These are phyloP conservation scores for Sanghuangporus weigelae DNA, from an alignment of 1,284 basidiomycete species.

Conservation along the genomic window DNA sequence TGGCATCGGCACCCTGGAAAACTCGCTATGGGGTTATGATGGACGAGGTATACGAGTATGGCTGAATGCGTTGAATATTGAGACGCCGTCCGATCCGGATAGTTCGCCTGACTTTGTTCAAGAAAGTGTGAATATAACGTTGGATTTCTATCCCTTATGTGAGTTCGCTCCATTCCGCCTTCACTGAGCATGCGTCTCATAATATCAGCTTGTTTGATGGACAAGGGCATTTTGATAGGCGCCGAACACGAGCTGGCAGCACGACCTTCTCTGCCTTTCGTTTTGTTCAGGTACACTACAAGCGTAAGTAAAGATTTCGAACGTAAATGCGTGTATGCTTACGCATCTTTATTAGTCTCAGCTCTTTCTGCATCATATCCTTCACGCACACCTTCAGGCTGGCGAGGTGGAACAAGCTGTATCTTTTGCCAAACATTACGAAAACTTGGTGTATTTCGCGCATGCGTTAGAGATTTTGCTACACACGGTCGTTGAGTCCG, in stretches of 20 bases:
- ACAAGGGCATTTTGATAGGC: constrained; percentile 97
- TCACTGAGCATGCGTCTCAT: background rate
- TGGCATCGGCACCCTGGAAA: constrained; percentile 89
- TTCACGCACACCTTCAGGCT: constrained; percentile 78
- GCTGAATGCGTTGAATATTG: constrained; percentile 90
- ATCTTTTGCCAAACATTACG: constrained; percentile 82
- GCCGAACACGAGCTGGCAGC: constrained; percentile 85
- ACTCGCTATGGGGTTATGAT: constrained; percentile 97
- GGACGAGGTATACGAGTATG: constrained; percentile 87
- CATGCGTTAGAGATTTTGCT: constrained; percentile 94
- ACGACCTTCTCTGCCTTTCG: constrained; percentile 79
- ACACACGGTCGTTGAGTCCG: constrained; percentile 92
- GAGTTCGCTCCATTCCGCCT: constrained; percentile 29
- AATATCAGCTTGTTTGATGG: constrained; percentile 59
- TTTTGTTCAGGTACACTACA: constrained; percentile 88
- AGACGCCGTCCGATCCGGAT: constrained; percentile 32
- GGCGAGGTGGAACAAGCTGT: constrained; percentile 77
- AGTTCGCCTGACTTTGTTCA: constrained; percentile 65
- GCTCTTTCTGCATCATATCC: constrained; percentile 90
- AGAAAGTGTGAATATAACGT: constrained; percentile 85
- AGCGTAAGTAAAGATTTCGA: constrained; percentile 51
- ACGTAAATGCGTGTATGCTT: background rate
- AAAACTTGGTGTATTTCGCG: constrained; percentile 86
- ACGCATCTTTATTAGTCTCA: constrained; percentile 57
- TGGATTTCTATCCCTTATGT: constrained; percentile 97